These are phyloP conservation scores for Marasmius oreades DNA, from an alignment of 1,284 basidiomycete genomes.

Conservation along the genomic window DNA sequence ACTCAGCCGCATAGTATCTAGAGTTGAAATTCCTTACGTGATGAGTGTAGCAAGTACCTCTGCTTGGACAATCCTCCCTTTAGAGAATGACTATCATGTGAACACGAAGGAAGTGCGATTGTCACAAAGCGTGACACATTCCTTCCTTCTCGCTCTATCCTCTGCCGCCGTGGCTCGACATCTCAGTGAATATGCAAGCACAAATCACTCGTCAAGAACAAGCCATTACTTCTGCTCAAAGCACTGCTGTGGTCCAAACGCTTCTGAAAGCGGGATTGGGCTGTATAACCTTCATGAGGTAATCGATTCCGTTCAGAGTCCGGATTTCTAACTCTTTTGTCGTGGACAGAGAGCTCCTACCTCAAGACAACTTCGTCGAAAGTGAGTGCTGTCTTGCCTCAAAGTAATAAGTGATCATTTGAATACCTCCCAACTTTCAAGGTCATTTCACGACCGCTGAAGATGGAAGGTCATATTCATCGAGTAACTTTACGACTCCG, in stretches of 20 bases:
- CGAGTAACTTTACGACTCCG: constrained; percentile 25
- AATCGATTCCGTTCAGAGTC: constrained; percentile 9
- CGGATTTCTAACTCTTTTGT: background rate
- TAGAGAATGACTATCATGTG: too few relatives aligned
- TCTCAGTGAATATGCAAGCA: constrained; percentile 14
- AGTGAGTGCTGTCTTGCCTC: constrained; percentile 35
- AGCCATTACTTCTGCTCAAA: constrained; percentile 55
- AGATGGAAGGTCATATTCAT: constrained; percentile 27
- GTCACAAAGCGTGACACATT: too few relatives aligned
- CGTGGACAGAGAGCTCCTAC: constrained; percentile 57
- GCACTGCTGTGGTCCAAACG: constrained; percentile 64
- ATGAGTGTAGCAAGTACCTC: too few relatives aligned
- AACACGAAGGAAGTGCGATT: too few relatives aligned
- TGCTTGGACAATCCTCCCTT: too few relatives aligned
- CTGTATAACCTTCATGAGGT: constrained; percentile 76
- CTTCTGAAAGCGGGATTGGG: constrained; percentile 70
- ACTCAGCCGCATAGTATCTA: too few relatives aligned
- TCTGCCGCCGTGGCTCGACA: background rate
- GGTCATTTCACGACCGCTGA: constrained; percentile 53
- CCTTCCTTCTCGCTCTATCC: background rate
- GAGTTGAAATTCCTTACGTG: too few relatives aligned
- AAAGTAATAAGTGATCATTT: constrained; percentile 8
- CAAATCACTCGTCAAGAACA: constrained; percentile 27
- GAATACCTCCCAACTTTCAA: constrained; percentile 21
- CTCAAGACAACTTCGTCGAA: constrained; percentile 77